These are phyloP conservation scores for Gracilariopsis chorda DNA, from an alignment of 23 red algal genomes.

Conservation along the genomic window DNA sequence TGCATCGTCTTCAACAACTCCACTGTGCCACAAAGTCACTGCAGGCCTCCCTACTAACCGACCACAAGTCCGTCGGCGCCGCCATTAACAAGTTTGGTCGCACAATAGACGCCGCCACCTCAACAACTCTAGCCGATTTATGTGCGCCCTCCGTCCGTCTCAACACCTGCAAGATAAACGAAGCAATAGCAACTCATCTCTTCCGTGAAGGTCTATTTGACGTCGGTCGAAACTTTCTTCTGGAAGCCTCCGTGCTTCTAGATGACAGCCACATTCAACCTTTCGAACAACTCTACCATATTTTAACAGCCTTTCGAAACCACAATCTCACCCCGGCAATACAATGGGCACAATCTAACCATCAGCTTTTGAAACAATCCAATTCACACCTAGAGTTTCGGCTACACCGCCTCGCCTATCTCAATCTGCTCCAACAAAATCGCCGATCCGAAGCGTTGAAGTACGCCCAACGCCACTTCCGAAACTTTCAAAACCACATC, in stretches of 20 bases:
- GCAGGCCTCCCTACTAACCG: conserved; percentile 18
- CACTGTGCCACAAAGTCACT: background rate
- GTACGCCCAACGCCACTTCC: conserved; percentile 59
- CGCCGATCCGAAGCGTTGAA: conserved; percentile 19
- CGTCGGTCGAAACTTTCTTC: conserved; percentile 27
- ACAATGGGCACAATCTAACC: conserved; percentile 20
- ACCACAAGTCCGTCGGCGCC: conserved; percentile 50
- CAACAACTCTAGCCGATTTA: conserved; percentile 1
- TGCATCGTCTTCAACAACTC: background rate
- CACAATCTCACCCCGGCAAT: conserved; percentile 37
- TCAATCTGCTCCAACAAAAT: conserved; percentile 40
- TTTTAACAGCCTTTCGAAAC: conserved; percentile 32
- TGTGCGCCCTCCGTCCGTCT: conserved; percentile 41
- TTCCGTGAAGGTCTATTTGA: conserved; percentile 64
- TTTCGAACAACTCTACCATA: conserved; percentile 45
- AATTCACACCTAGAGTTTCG: conserved; percentile 59
- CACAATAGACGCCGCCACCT: conserved; percentile 39
- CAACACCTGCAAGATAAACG: conserved; percentile 48
- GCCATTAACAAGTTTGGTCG: conserved; percentile 49
- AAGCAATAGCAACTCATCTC: conserved; percentile 39
- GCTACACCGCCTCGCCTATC: conserved; percentile 60
- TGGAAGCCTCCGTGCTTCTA: conserved; percentile 29
- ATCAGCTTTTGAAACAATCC: background rate
- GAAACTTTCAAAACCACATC: conserved; percentile 54
- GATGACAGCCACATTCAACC: conserved; percentile 28